Percentiles rank a stretch among this genome's conserved stretches.
These are phyloP conservation scores for Thielaviopsis musarum DNA, from an alignment of 2,329 filamentous ascomycete species.

Conservation along the genomic window DNA sequence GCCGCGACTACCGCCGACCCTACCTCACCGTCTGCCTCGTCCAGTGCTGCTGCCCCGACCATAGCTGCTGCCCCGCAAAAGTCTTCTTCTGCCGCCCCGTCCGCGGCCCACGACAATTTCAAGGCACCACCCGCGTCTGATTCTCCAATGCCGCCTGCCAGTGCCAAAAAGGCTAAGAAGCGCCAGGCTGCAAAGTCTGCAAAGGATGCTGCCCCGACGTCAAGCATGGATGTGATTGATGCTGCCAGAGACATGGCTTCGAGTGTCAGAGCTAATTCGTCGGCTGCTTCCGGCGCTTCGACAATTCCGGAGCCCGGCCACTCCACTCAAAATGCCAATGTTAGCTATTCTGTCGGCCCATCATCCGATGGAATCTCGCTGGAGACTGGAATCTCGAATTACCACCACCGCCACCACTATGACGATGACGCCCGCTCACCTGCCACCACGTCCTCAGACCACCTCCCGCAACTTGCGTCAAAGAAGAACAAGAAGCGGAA, in stretches of 20 bases:
- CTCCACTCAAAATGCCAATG: not conserved
- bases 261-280: not conserved
- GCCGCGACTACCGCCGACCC: not conserved
- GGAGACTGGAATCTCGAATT: slow-evolving; percentile 18
- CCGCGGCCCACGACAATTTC: slow-evolving; percentile 14
- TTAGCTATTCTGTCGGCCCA: not conserved
- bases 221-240: not conserved
- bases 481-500: slow-evolving; percentile 57
- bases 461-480: slow-evolving; percentile 20
- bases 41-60: slow-evolving; percentile 20
- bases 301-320: not conserved
- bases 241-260: not conserved
- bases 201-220: slow-evolving; percentile 33
- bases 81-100: slow-evolving; percentile 20
- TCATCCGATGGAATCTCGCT: not conserved
- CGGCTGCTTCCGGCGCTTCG: not conserved
- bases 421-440: slow-evolving; percentile 15
- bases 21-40: not conserved
- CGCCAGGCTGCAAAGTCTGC: slow-evolving; percentile 72
- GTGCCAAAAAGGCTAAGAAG: slow-evolving; percentile 82
- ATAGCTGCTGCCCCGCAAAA: not conserved
- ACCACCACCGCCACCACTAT: slow-evolving; percentile 19
- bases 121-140: slow-evolving; percentile 14
- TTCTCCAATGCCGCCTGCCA: slow-evolving; percentile 35
- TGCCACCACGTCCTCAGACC: slow-evolving; percentile 2